Percentiles rank a stretch among this genome's conserved stretches.
phyloP scores from a whole-genome alignment of 768 basidiomycete species.

The Termitomyces sp. region DNA sequence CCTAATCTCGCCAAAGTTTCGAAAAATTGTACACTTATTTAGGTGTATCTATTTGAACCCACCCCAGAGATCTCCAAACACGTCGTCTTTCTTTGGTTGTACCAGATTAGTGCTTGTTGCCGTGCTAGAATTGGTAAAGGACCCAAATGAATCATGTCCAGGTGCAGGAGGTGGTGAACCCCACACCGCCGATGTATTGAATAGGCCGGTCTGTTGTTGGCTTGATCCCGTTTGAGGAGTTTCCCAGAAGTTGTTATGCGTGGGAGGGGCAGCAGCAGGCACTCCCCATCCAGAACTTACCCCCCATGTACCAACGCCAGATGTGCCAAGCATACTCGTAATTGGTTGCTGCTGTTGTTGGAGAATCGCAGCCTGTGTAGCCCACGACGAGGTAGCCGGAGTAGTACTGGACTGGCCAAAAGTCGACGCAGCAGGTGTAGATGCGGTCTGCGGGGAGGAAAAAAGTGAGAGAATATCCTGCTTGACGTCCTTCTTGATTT shows the following conservation, averaged over 20 bases:
- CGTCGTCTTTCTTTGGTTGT: conserved; percentile 62
- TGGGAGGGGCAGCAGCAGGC: conserved; percentile 22
- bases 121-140: conserved; percentile 19
- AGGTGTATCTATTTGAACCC: conserved; percentile 53
- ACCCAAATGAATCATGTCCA: conserved; percentile 28
- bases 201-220: conserved; percentile 26
- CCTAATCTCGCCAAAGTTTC: not conserved
- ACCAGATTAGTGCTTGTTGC: conserved; percentile 5
- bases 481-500: conserved; percentile 66
- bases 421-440: conserved; percentile 20
- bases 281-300: conserved; percentile 57
- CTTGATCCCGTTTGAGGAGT: conserved; percentile 16
- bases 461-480: conserved; percentile 85
- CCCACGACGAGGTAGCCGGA: conserved; percentile 25
- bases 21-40: not conserved
- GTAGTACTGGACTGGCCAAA: conserved; percentile 31
- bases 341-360: conserved; percentile 18
- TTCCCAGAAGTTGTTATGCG: conserved; percentile 38
- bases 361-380: conserved; percentile 11
- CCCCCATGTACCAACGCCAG: conserved; percentile 60
- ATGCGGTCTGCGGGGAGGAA: conserved; percentile 37
- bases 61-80: conserved; percentile 81
- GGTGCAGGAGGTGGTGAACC: conserved; percentile 27
- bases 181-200: conserved; percentile 59
- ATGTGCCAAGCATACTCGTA: conserved; percentile 49